A percentile compares a stretch with the other conserved stretches of the same genome.
phyloP scores from a whole-genome alignment of 2,329 filamentous ascomycete species.

The Diaporthe sp. region DNA sequence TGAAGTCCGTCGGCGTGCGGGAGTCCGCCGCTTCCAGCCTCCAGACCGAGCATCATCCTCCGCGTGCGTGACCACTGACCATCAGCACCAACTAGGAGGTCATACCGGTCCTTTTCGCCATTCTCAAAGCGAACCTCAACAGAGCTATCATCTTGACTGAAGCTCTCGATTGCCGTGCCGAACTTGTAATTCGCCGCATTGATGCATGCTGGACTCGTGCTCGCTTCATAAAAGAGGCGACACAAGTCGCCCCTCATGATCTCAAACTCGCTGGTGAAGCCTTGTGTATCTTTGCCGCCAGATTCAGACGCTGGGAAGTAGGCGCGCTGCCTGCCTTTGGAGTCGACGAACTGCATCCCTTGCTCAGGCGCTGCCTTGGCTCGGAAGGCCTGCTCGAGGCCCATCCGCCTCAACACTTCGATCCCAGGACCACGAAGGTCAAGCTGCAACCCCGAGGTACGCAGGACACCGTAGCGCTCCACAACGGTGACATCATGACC shows the following conservation, averaged over 20 bases:
- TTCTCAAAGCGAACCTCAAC: slow-evolving; percentile 55
- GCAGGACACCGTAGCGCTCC: slow-evolving; percentile 55
- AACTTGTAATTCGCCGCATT: slow-evolving; percentile 46
- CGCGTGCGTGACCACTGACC: slow-evolving; percentile 63
- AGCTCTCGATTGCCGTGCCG: slow-evolving; percentile 43
- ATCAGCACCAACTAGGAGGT: slow-evolving; percentile 67
- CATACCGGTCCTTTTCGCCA: slow-evolving; percentile 56
- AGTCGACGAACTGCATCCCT: slow-evolving; percentile 53
- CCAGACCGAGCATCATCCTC: slow-evolving; percentile 53
- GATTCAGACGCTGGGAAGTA: slow-evolving; percentile 54
- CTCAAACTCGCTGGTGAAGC: slow-evolving; percentile 68
- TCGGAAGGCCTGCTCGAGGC: slow-evolving; percentile 53
- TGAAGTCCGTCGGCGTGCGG: slow-evolving; percentile 42
- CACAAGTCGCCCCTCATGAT: slow-evolving; percentile 70
- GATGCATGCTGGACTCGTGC: slow-evolving; percentile 42
- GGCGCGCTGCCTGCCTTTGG: slow-evolving; percentile 55
- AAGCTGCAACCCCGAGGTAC: slow-evolving; percentile 63
- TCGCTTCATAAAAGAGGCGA: slow-evolving; percentile 58
- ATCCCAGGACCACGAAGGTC: slow-evolving; percentile 66
- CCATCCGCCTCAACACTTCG: slow-evolving; percentile 64
- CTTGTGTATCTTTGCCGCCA: slow-evolving; percentile 54
- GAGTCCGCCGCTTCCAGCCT: slow-evolving; percentile 19
- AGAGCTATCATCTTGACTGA: slow-evolving; percentile 44
- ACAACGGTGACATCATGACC: slow-evolving; percentile 56
- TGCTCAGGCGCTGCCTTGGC: slow-evolving; percentile 37